Percentiles rank a stretch among this genome's conserved stretches.
These are phyloP conservation scores for Filosporella fistucella DNA, from an alignment of 495 filamentous ascomycete genomes.

Conservation along the genomic window DNA sequence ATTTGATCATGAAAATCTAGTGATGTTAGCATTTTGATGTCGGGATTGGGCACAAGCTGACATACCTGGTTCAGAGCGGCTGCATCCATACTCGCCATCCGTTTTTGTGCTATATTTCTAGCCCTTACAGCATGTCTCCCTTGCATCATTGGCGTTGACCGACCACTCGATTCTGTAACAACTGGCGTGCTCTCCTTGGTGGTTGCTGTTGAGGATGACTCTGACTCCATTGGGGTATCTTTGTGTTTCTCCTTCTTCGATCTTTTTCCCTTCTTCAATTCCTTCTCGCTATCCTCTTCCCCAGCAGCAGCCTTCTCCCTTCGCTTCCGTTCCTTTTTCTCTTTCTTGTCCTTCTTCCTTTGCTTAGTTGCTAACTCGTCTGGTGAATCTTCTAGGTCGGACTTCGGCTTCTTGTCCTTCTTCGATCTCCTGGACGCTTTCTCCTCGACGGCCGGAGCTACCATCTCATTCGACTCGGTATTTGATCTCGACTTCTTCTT, in stretches of 20 bases:
- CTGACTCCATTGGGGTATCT: conserved; percentile 15
- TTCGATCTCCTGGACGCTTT: conserved; percentile 12
- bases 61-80: conserved; percentile 73
- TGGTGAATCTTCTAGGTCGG: background rate
- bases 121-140: conserved; percentile 60
- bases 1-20: conserved; percentile 73
- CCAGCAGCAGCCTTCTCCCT: conserved; percentile 20
- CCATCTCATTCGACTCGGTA: conserved; percentile 1
- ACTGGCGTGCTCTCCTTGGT: conserved; percentile 23
- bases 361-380: background rate
- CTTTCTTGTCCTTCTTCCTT: conserved; percentile 28
- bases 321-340: conserved; percentile 25
- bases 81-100: conserved; percentile 63
- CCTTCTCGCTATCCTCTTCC: conserved; percentile 22
- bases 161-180: conserved; percentile 22
- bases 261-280: conserved; percentile 27
- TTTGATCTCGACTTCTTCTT: conserved; percentile 7
- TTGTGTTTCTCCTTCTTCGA: conserved; percentile 16
- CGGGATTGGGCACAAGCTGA: conserved; percentile 3
- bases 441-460: background rate
- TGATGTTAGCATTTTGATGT: conserved; percentile 29
- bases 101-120: conserved; percentile 75
- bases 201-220: conserved; percentile 24
- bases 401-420: conserved; percentile 2
- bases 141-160: conserved; percentile 36